Percentiles rank a stretch among this genome's conserved stretches.
Conservation (phyloP, 441 rosid species). For the Brassica hybrid region DNA sequence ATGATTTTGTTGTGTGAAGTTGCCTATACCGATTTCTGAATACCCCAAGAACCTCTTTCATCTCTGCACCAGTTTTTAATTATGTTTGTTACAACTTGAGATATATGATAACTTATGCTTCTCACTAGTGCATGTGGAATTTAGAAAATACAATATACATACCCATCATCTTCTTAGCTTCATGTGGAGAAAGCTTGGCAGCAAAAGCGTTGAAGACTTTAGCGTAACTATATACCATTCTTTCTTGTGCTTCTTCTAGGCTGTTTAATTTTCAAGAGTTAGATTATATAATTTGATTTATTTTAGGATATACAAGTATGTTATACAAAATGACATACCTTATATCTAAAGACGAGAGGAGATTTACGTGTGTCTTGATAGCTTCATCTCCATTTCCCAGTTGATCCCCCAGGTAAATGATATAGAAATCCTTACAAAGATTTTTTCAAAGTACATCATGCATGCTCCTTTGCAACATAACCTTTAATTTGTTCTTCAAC, state of each 20-base stretch:
- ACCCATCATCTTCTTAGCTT: conserved; percentile 67
- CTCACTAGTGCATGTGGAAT: not conserved
- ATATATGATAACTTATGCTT: not conserved
- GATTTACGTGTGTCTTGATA: conserved; percentile 51
- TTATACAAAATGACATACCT: conserved; percentile 43
- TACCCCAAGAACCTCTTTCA: conserved; percentile 61
- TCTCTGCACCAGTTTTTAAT: conserved; percentile 42
- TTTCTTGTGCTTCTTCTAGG: conserved; percentile 59
- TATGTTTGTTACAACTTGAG: not conserved
- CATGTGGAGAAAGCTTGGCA: conserved; percentile 71
- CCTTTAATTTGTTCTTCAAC: not conserved
- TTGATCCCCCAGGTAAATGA: conserved; percentile 64
- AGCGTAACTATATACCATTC: conserved; percentile 76
- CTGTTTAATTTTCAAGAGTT: conserved; percentile 45
- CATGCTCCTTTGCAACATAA: conserved; percentile 13
- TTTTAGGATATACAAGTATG: not conserved
- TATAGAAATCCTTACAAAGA: conserved; percentile 57
- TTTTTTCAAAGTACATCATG: not conserved
- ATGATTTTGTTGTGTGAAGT: conserved; percentile 84
- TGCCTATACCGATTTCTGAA: conserved; percentile 63
- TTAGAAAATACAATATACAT: conserved; percentile 5
- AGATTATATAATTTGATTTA: not conserved
- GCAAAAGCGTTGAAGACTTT: conserved; percentile 91
- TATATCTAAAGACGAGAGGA: conserved; percentile 59
- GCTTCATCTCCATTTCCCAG: conserved; percentile 39